Percentiles rank a stretch among this genome's conserved stretches.
phyloP scores from a whole-genome alignment of 805 yeast genomes.

The Candida saitoana region DNA sequence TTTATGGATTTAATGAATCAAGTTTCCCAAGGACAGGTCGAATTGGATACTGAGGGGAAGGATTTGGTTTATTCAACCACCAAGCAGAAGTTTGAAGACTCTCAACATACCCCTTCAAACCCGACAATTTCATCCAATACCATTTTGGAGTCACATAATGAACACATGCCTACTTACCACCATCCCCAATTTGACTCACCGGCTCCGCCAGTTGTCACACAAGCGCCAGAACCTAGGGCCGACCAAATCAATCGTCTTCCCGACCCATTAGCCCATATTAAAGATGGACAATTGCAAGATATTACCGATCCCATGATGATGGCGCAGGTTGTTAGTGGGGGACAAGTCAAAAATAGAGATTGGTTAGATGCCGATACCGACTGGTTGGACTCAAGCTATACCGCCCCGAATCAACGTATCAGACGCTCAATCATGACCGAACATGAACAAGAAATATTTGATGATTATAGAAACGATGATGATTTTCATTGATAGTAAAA shows the following conservation, averaged over 20 bases:
- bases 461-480: slow-evolving; percentile 41
- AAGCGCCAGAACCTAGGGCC: slow-evolving; percentile 1
- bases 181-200: slow-evolving; percentile 2
- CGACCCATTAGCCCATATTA: slow-evolving; percentile 42
- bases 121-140: background rate
- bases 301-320: slow-evolving; percentile 33
- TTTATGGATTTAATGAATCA: slow-evolving; percentile 39
- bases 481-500: slow-evolving; percentile 17
- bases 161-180: slow-evolving; percentile 2
- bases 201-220: background rate
- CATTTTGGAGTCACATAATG: slow-evolving; percentile 1
- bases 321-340: slow-evolving; percentile 38
- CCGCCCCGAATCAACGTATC: slow-evolving; percentile 5
- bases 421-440: slow-evolving; percentile 19
- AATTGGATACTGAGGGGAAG: slow-evolving; percentile 30
- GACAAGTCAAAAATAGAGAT: slow-evolving; percentile 29
- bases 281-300: slow-evolving; percentile 33
- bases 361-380: slow-evolving; percentile 31
- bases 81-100: slow-evolving; percentile 20
- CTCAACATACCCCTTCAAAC: background rate
- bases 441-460: slow-evolving; percentile 36
- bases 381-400: slow-evolving; percentile 8
- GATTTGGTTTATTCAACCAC: slow-evolving; percentile 27
- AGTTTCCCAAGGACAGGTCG: slow-evolving; percentile 35
- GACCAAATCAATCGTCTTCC: slow-evolving; percentile 26